Evolutionary conservation across 768 basidiomycete genomes (phyloP).

Genomic region (Lyophyllum shimeji): DNA sequence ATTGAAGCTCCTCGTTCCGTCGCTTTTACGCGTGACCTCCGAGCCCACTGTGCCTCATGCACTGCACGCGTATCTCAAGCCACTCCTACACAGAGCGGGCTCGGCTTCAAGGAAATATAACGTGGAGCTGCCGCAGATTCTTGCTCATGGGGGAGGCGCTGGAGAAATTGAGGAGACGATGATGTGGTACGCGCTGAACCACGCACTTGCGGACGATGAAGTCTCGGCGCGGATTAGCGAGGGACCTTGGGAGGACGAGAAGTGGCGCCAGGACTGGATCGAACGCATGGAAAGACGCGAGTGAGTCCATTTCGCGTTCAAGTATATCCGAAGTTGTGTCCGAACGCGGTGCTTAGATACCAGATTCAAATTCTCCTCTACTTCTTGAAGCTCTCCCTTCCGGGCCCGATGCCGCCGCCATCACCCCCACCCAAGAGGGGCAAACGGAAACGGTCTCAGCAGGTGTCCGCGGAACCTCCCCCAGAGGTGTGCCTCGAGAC

Average conservation of each 20-base stretch:
- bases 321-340: background rate
- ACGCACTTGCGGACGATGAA: conserved; percentile 50
- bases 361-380: conserved; percentile 77
- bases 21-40: conserved; percentile 49
- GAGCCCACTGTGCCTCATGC: conserved; percentile 44
- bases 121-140: conserved; percentile 57
- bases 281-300: conserved; percentile 70
- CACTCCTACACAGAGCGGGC: conserved; percentile 61
- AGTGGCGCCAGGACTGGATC: conserved; percentile 57
- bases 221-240: conserved; percentile 25
- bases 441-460: conserved; percentile 29
- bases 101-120: conserved; percentile 60
- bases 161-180: conserved; percentile 68
- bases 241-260: conserved; percentile 48
- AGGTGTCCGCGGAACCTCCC: conserved; percentile 22
- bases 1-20: conserved; percentile 52
- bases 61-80: conserved; percentile 58
- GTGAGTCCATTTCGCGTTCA: conserved; percentile 30
- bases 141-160: conserved; percentile 56
- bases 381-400: conserved; percentile 62
- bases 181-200: conserved; percentile 73
- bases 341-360: conserved; percentile 41
- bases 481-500: conserved; percentile 60
- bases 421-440: conserved; percentile 28
- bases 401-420: conserved; percentile 38